These are phyloP conservation scores for Phylloporus sp. DNA, from an alignment of 768 basidiomycete genomes.

Conservation along the genomic window DNA sequence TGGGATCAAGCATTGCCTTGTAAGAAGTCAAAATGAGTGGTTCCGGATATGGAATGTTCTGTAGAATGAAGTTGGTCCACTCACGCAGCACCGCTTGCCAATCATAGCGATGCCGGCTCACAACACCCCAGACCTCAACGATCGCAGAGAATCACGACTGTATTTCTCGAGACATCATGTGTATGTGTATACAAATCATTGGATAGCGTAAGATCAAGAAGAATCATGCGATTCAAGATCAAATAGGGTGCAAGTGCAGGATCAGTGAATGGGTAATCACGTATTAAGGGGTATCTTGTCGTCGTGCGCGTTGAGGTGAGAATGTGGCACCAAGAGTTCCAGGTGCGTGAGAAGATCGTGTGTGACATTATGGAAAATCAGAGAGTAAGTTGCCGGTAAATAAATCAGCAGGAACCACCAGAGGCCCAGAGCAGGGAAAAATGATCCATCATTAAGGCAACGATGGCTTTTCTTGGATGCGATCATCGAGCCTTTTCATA, in stretches of 20 bases:
- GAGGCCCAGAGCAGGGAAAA: conserved; percentile 12
- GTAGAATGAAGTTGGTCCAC: conserved; percentile 18
- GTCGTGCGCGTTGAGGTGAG: conserved; percentile 16
- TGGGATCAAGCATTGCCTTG: conserved; percentile 19
- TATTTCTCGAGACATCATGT: conserved; percentile 9
- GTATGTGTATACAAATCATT: conserved; percentile 29
- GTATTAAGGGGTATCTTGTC: conserved; percentile 33
- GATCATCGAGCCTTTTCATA: conserved; percentile 44
- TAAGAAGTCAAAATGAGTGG: conserved; percentile 1
- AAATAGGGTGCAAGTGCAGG: conserved; percentile 9
- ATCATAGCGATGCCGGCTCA: conserved; percentile 18
- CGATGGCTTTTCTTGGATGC: conserved; percentile 53
- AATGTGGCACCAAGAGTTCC: conserved; percentile 11
- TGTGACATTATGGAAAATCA: conserved; percentile 19
- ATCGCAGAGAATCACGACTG: conserved; percentile 6
- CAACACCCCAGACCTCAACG: conserved; percentile 7
- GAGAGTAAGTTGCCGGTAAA: conserved; percentile 13
- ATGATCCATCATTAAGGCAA: conserved; percentile 22
- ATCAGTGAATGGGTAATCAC: conserved; percentile 27
- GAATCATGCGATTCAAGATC: conserved; percentile 1
- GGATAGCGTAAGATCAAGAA: conserved; percentile 23
- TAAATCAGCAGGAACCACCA: conserved; percentile 17
- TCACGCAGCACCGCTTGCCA: conserved; percentile 12
- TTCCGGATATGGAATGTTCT: conserved; percentile 28
- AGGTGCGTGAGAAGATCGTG: conserved; percentile 20